Evolutionary conservation across 2,329 filamentous ascomycete genomes (phyloP), one percentile per base, ranked within the genome.

Genomic region (Colletotrichum orchidophilum): DNA sequence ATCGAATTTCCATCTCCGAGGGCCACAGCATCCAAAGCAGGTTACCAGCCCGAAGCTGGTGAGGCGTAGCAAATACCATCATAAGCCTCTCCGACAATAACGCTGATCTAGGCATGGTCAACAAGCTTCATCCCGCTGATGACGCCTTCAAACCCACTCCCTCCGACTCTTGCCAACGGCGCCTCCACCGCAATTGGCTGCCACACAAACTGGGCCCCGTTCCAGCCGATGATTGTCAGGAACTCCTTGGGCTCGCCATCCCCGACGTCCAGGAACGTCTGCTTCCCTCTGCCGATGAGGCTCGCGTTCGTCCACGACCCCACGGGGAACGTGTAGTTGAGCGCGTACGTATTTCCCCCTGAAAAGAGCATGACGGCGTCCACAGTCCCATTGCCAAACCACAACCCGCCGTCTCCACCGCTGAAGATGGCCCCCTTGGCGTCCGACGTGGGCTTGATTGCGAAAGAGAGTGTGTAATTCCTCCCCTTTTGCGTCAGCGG

Each of bases 381-480:
- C 46, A 71, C 59, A n/a, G 67, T 71, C 24, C 71, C 68, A 54
- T 73, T 73, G 24, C 68, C 71, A 21, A 67, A 73, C 71, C 71
- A 73, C 24, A 73, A 46, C 58, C 68, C 71, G 54, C 71, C 71
- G 59, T 73, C 71, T n/a, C 62, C 68, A 24, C 71, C 71, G 29
- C 63, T 63, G 53, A 71, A 57, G 35, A 71, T 63, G 52, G 71
- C 63, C 15, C 71, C 68, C 24, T 67, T 73, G 33, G 62, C 46
- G 18, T 62, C 46, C 8, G 58, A 67, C 31, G 57, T 73, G 58
- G 71, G 68, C 18, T 74, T 78, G 6, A 87, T 74, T 0, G 80
- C 78, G 15, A 90, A 80, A 0, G 83, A 81, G 1, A 91, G 81
- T 0, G 85, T 88, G 76, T 90, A 90, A 74, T 89, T 82, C 68